These are phyloP conservation scores for Lepidium sativum DNA, from an alignment of 345 rosid species.

Conservation along the genomic window DNA sequence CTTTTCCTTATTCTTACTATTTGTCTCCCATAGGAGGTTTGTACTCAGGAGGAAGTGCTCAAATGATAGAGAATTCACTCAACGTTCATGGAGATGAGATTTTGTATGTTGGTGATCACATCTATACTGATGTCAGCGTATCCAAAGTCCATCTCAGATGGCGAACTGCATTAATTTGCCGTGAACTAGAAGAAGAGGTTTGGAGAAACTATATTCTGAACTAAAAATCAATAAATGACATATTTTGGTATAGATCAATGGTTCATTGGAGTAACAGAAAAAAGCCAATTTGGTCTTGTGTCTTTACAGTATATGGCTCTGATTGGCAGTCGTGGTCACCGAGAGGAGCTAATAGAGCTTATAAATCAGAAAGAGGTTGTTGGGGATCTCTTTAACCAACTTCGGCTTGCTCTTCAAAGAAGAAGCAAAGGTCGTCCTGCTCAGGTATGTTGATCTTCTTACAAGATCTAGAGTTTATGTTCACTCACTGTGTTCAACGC, in stretches of 20 bases:
- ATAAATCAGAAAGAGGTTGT: constrained; percentile 83
- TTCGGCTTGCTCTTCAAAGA: constrained; percentile 80
- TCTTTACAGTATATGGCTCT: constrained; percentile 70
- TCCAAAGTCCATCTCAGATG: constrained; percentile 90
- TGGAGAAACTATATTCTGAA: neutral
- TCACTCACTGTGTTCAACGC: neutral
- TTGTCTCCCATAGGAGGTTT: constrained; percentile 52
- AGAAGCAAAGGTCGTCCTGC: constrained; percentile 75
- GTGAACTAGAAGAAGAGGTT: constrained; percentile 96
- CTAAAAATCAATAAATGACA: neutral
- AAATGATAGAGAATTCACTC: constrained; percentile 84
- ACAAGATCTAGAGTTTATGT: neutral
- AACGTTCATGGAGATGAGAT: constrained; percentile 91
- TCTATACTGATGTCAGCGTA: constrained; percentile 92
- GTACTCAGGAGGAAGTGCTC: constrained; percentile 98
- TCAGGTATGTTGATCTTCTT: constrained; percentile 48
- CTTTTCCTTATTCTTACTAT: neutral
- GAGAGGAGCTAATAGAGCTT: constrained; percentile 68
- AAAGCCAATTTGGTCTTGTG: neutral
- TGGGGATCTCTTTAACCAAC: constrained; percentile 93
- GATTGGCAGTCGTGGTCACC: constrained; percentile 52
- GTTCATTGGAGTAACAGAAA: neutral
- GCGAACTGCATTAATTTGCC: constrained; percentile 90
- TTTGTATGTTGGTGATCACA: constrained; percentile 91
- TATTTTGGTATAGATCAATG: neutral